phyloP scores from a whole-genome alignment of 306 rosid species.

The Luffa aegyptiaca region DNA sequence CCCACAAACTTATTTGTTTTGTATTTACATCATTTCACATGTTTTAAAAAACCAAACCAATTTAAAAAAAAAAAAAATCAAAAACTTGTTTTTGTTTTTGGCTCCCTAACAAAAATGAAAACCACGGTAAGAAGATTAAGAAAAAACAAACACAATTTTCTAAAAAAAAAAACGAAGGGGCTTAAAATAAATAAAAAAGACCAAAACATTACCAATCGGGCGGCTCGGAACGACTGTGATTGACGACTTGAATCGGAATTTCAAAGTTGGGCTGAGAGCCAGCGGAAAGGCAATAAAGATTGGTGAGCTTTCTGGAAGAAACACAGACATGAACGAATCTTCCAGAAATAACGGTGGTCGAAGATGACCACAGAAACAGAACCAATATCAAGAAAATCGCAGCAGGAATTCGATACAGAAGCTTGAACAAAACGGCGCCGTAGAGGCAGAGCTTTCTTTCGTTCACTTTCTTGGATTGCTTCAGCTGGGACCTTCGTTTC shows the following conservation, averaged over 20 bases:
- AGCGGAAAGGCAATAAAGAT: slow-evolving; percentile 46
- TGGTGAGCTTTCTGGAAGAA: slow-evolving; percentile 41
- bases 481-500: slow-evolving; percentile 20
- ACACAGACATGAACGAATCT: slow-evolving; percentile 45
- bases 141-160: too few species aligned
- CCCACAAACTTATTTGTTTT: too few species aligned
- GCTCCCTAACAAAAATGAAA: too few species aligned
- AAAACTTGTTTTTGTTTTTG: too few species aligned
- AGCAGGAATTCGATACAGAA: slow-evolving; percentile 23
- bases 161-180: too few species aligned
- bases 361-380: slow-evolving; percentile 39
- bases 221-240: background rate
- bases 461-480: slow-evolving; percentile 17
- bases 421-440: slow-evolving; percentile 13
- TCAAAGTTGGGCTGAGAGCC: slow-evolving; percentile 36
- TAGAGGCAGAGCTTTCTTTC: background rate
- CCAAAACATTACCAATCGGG: background rate
- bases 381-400: slow-evolving; percentile 26
- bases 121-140: too few species aligned
- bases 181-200: too few species aligned
- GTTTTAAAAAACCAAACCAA: too few species aligned
- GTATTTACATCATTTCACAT: too few species aligned
- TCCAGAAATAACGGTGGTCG: slow-evolving; percentile 33
- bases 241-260: slow-evolving; percentile 20
- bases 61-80: too few species aligned